phyloP scores from a whole-genome alignment of 768 basidiomycete species.

The Boletus sp. region DNA sequence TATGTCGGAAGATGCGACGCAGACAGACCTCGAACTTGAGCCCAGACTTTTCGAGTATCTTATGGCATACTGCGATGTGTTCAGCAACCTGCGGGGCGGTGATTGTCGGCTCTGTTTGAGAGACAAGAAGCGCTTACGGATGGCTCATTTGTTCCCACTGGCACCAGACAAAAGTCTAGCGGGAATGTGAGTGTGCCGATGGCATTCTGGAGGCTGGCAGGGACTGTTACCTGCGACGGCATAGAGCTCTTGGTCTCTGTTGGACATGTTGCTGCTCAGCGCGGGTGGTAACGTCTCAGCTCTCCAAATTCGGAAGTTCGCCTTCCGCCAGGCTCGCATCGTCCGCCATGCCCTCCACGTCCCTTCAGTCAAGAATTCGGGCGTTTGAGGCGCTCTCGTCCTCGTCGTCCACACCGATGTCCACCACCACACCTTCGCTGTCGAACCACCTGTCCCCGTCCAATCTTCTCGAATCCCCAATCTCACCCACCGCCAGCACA shows the following conservation, averaged over 20 bases:
- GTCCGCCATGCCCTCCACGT: slow-evolving; percentile 40
- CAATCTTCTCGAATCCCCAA: slow-evolving; percentile 46
- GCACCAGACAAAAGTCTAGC: slow-evolving; percentile 84
- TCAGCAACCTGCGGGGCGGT: slow-evolving; percentile 54
- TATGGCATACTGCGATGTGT: slow-evolving; percentile 78
- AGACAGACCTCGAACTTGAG: slow-evolving; percentile 71
- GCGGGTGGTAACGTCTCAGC: no score
- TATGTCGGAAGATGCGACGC: not conserved
- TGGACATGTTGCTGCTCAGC: slow-evolving; percentile 15
- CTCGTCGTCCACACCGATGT: slow-evolving; percentile 22
- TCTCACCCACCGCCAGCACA: slow-evolving; percentile 44
- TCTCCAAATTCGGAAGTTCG: not conserved
- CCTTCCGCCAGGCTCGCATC: no score
- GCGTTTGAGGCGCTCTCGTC: slow-evolving; percentile 59
- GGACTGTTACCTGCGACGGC: slow-evolving; percentile 64
- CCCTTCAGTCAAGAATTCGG: slow-evolving; percentile 56
- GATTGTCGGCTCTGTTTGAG: slow-evolving; percentile 5
- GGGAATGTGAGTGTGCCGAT: not conserved
- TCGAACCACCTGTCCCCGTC: slow-evolving; percentile 6
- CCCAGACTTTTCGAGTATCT: slow-evolving; percentile 78
- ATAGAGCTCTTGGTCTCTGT: slow-evolving; percentile 49
- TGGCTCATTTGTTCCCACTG: slow-evolving; percentile 72
- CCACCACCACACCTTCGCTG: slow-evolving; percentile 9
- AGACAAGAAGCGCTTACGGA: slow-evolving; percentile 47
- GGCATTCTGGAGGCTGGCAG: not conserved